Base-by-base conservation (phyloP, 192 early-diverging fungal genomes). In the Podila minutissima region DNA sequence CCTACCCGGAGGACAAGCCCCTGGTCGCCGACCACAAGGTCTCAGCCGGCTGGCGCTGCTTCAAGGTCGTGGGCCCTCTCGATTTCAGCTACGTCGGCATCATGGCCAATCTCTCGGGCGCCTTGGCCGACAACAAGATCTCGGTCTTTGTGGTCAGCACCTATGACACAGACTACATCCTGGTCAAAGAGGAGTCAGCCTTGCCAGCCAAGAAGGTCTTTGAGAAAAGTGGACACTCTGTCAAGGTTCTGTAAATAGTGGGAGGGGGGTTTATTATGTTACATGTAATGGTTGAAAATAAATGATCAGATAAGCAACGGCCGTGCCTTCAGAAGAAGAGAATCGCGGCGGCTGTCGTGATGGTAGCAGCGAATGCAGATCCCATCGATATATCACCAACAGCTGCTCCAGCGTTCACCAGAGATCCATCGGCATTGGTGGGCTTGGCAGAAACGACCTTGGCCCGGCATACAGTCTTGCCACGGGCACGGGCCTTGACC, bases 131-230 rank as follows among this genome's bases (percentile, higher is more conserved):
- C 15, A 74, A 84, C 24, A 73, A 64, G 11, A 88, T 94, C 28
- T 88, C 91, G 0, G 85, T 94, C 9, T 93, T 93, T 86, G 89
- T 86, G 8, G 86, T 93, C 2, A 89, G 88, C 37, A 93, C 92
- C 1, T 94, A 83, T 62, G 91, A 94, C 62, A 94, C 93, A 8
- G 93, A 94, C 67, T 94, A 92, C 73, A 82, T 94, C 5, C 63
- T 91, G 37, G 89, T 93, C 51, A 93, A 91, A 57, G 69, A 88
- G 38, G 87, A 88, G 53, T 68, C 62, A 19, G 71, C 71, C 0
- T 17, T 69, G 46, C 71, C 67, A 1, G 77, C 77, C 19, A 81
- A 73, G 62, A 49, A 59, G 26, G 67, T 73, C 13, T 81, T 71
- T 63, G 71, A 81, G 22, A 24, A 33, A 9, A 73, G 67, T 69